Base-by-base conservation (phyloP, 176 grass and related monocot genomes). In the Oryza australiensis region DNA sequence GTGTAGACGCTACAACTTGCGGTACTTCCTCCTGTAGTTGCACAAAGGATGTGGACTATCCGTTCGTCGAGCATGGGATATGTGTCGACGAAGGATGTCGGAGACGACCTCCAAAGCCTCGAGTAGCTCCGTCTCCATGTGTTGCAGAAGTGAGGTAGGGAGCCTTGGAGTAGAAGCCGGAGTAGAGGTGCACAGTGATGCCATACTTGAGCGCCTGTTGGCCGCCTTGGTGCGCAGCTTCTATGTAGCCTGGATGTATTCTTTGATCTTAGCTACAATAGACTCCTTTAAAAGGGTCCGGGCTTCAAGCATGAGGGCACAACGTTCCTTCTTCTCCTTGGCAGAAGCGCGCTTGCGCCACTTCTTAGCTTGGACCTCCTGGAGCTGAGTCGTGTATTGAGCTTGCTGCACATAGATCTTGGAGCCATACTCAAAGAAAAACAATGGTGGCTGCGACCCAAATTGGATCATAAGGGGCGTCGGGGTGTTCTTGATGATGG, bases 141-240 rank as follows among this genome's bases (percentile, higher is more conserved):
- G 20, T 0, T 34, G 20, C 18, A 55, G 16, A 0, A 29, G 5
- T 0, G 10, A 10, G 0, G 4, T 14, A 13, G 73, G 20, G 0
- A 22, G 8, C 2, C 16, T 16, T 7, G 4, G 16, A 0, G 9
- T 1, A 0, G 5, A 7, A 1, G 49, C 7, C 2, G 20, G 32
- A 0, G 20, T 23, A 20, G 30, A 20, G 5, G 30, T 0, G 0
- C 7, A 10, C 4, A 45, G 1, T 0, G 34, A 2, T 5, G 33
- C 12, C 0, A 3, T 3, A 0, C 12, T 26, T 9, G 55, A 11
- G 20, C n/a, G n/a, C 33, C 60, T 28, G 0, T 12, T 65, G 35
- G 9, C 9, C 0, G 60, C 75, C 8, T 77, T 40, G 35, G 27
- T 23, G 1, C 23, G 12, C 3, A 77, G 34, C 3, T 41, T 23